Conservation (phyloP, 495 filamentous ascomycete species). For the Tuber magnatum region DNA sequence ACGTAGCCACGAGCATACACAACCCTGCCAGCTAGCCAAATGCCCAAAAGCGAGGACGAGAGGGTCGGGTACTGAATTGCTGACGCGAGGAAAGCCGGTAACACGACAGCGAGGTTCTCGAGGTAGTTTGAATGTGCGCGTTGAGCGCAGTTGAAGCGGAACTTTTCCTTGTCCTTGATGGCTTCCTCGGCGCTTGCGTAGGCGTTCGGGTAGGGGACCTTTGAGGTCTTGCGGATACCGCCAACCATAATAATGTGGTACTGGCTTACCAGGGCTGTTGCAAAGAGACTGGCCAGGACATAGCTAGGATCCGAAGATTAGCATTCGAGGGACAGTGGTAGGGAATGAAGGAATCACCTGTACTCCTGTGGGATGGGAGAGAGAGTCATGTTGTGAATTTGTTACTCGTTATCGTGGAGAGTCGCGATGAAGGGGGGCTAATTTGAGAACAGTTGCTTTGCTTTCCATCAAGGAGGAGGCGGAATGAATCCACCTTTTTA, state of each 20-base stretch:
- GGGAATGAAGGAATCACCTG: constrained; percentile 5
- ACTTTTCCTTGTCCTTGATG: constrained; percentile 51
- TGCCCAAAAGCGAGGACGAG: constrained; percentile 49
- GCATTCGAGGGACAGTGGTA: background rate
- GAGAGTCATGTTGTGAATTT: background rate
- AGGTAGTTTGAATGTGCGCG: constrained; percentile 65
- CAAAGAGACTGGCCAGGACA: constrained; percentile 55
- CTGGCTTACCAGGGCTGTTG: constrained; percentile 53
- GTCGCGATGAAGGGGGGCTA: background rate
- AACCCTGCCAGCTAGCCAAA: constrained; percentile 53
- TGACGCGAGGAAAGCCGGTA: constrained; percentile 50
- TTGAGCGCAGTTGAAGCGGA: constrained; percentile 56
- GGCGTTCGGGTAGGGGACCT: constrained; percentile 56
- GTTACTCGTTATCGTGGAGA: constrained; percentile 16
- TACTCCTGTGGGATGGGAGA: background rate
- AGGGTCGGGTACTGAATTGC: constrained; percentile 49
- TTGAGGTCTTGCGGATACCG: constrained; percentile 49
- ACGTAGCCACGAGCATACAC: constrained; percentile 58
- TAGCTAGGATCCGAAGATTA: constrained; percentile 42
- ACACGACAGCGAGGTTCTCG: constrained; percentile 57
- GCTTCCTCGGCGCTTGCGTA: constrained; percentile 57
- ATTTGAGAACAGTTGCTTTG: background rate
- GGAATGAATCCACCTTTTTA: background rate
- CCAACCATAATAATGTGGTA: constrained; percentile 49
- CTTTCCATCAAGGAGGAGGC: background rate